Evolutionary conservation across 2,329 filamentous ascomycete genomes (phyloP), one percentile per base, ranked within the genome.

Genomic region (Phialophora tarda): DNA sequence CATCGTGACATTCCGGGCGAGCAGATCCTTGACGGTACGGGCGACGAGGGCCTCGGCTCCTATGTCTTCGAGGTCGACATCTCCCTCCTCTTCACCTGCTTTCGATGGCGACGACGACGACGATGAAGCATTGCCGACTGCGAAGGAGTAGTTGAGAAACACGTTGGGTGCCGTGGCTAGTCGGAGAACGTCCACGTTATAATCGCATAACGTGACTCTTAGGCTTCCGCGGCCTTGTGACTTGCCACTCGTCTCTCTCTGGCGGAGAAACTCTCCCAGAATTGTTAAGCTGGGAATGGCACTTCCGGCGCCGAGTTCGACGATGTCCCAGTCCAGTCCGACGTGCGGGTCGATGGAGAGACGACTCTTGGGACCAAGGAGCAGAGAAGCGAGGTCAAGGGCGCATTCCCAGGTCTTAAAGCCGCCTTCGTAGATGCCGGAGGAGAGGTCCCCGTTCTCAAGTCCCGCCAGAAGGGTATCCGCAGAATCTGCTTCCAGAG

Each of bases 361-460:
- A 12, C 5, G 56, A 28, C 57, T 28, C 7, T 34, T 47, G 34
- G 38, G 17, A 12, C 28, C 23, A 21, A 23, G 30, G 59, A 61
- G 32, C 4, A 59, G 63, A 23, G 62, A 63, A 47, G 84, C 86
- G 12, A 89, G 80, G 71, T 89, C 86, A 50, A 88, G 70, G 11
- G 85, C 84, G 75, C 87, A 89, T 77, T 89, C 87, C 87, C 87
- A 89, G 21, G 86, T 89, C 62, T 89, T 89, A 78, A 89, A 88
- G 4, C 87, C 87, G 68, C 87, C 87, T 77, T 89, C 87, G 74
- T 89, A 89, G 72, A 89, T 78, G 67, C 85, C 84, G 4, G 67
- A 66, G 28, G 85, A 83, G 53, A 82, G 82, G 62, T 89, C 81
- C 72, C 84, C 83, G 62, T 84, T 79, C 59, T 83, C 81, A 3